phyloP scores from a whole-genome alignment of 2,329 filamentous ascomycete species.

The Pseudopithomyces chartarum region DNA sequence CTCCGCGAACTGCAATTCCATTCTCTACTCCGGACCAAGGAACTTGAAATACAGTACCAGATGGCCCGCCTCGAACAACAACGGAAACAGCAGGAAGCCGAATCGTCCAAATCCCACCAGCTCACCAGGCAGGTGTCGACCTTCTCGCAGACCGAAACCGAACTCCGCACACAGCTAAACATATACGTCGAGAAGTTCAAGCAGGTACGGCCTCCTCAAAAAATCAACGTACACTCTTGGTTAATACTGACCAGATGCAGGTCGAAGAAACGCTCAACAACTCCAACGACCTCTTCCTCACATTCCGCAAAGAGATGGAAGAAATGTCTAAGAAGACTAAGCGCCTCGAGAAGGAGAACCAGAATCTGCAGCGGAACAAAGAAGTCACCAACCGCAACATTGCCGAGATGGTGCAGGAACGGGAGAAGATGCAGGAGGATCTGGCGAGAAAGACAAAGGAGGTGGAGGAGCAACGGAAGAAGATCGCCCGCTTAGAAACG shows the following conservation, averaged over 20 bases:
- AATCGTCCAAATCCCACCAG: constrained; percentile 78
- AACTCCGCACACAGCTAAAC: constrained; percentile 92
- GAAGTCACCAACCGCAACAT: constrained; percentile 94
- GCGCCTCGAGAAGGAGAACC: constrained; percentile 94
- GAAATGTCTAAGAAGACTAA: constrained; percentile 99
- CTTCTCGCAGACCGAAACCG: constrained; percentile 93
- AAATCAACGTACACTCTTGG: constrained; percentile 38
- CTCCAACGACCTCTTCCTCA: constrained; percentile 95
- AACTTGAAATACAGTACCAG: constrained; percentile 92
- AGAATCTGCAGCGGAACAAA: constrained; percentile 87
- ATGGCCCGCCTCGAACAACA: constrained; percentile 88
- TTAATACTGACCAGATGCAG: constrained; percentile 65
- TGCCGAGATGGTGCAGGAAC: constrained; percentile 94
- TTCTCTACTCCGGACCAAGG: constrained; percentile 88
- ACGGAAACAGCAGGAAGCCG: constrained; percentile 83
- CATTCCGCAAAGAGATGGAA: constrained; percentile 98
- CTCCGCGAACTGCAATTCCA: constrained; percentile 93
- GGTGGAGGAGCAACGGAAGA: constrained; percentile 78
- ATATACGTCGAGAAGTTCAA: constrained; percentile 99
- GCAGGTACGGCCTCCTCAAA: constrained; percentile 68
- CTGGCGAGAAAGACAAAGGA: constrained; percentile 75
- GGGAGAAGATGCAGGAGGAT: constrained; percentile 74
- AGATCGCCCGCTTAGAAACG: constrained; percentile 88
- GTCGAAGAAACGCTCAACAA: constrained; percentile 99
- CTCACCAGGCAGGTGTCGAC: constrained; percentile 91